Evolutionary conservation across 768 basidiomycete genomes (phyloP), one percentile per base, ranked within the genome.

Genomic region (Termitomyces sp.): DNA sequence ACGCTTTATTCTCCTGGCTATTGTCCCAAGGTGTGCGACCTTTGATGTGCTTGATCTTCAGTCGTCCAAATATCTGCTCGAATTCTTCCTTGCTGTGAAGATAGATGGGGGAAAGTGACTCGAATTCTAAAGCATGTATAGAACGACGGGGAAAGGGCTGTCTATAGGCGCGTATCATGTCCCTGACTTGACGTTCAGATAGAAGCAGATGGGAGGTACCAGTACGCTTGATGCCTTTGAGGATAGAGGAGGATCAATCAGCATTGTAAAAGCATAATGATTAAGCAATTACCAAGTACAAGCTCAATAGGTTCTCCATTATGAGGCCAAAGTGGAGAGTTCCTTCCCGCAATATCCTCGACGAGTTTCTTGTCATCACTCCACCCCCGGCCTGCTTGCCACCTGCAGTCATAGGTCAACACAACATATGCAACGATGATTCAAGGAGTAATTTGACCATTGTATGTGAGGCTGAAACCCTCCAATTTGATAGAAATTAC

Each of bases 201-300:
- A 84, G 70, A 3, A 84, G 67, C 9, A 84, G 67, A 62, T 82
- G 81, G 0, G 81, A 79, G 1, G 78, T 77, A 0, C 82, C 83
- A 1, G 63, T 69, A 5, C 58, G 71, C 51, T 76, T 76, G 29
- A 84, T 76, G 14, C 82, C 83, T 84, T 57, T 15, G 29, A 47
- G 17, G 36, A 29, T 14, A 12, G 34, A 53, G 34, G 25, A 1
- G 25, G 25, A 25, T 25, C 25, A 11, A n/a, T 54, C 15, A 43
- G 43, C 7, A 37, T 47, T 34, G 29, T 2, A 29, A 17, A 40
- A 25, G 31, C 31, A 51, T 5, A 47, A 20, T n/a, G 17, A 43
- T 34, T 25, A 15, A 45, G 10, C 25, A 25, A 9, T 25, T 49
- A 83, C 83, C 83, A 38, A 83, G 69, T 34, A 81, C 65, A 10